Base-by-base conservation (phyloP, 495 filamentous ascomycete genomes). In the Glarea lozoyensis region DNA sequence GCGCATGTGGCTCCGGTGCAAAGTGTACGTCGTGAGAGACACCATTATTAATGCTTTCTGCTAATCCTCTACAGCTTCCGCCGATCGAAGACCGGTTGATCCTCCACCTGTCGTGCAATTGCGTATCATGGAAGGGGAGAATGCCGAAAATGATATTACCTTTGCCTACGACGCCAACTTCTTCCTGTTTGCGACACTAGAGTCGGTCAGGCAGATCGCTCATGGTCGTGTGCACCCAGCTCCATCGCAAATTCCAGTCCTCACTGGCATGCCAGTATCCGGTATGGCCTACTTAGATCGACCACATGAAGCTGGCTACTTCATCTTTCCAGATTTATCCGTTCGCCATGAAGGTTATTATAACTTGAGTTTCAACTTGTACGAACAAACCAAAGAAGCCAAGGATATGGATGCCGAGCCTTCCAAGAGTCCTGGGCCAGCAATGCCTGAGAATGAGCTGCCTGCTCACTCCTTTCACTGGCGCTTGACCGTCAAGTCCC, bases 231-330 rank as follows among this genome's bases (percentile, higher is more conserved):
- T 84, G 31, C 70, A 73, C 40, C 72, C 75, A 17, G 71, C 77
- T 3, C 63, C 79, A 18, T 66, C 72, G 12, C 81, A 81, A 20
- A 75, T 76, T 27, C 81, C 82, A 18, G 88, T 97, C 27, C 71
- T 98, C 49, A 98, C 93, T 1, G 92, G 92, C 54, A 88, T 93
- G 50, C 88, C 89, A 1, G 92, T 96, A 5, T 94, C 93, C 30
- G 93, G 92, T 30, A 93, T 96, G 72, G 89, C 90, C 16, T 97
- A 97, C 59, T 70, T 98, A 19, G 92, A 98, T 55, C 87, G 93
- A 20, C 92, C 92, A 1, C 70, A 67, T 16, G 87, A 86, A 31
- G 92, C 90, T 34, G 92, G 93, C 41, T 98, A 97, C 63, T 98
- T 98, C 60, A 83, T 98, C 62, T 98, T 98, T 56, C 92, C 93